These are phyloP conservation scores for Cytospora chrysosperma DNA, from an alignment of 2,329 filamentous ascomycete species.

Conservation along the genomic window DNA sequence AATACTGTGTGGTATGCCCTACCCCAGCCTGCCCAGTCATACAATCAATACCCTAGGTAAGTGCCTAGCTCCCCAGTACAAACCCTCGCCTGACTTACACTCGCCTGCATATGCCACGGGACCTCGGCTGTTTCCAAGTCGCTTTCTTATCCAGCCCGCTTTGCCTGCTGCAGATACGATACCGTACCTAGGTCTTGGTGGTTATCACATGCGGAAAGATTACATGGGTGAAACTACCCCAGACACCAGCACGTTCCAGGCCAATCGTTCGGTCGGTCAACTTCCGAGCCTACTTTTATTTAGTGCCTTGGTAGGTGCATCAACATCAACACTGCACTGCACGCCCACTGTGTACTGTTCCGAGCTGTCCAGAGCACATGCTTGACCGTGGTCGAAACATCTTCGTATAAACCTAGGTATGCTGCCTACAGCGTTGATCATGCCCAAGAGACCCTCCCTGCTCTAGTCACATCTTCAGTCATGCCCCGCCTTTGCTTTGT, in stretches of 20 bases:
- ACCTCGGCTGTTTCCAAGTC: constrained; percentile 21
- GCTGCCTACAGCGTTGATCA: not conserved
- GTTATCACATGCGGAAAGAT: constrained; percentile 24
- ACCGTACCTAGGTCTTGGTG: constrained; percentile 5
- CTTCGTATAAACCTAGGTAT: not conserved
- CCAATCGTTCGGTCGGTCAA: constrained; percentile 18
- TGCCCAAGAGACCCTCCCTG: not conserved
- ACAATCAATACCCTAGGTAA: no score
- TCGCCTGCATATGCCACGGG: not conserved
- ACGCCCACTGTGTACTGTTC: not conserved
- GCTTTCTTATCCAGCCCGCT: not conserved
- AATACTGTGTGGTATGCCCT: no score
- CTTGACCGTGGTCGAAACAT: not conserved
- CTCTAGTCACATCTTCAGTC: not conserved
- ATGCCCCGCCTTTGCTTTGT: not conserved
- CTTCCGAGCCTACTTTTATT: constrained; percentile 18
- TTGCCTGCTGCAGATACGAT: not conserved
- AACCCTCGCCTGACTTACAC: not conserved
- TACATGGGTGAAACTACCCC: not conserved
- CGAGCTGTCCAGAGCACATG: not conserved
- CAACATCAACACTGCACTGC: not conserved
- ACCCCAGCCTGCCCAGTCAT: no score
- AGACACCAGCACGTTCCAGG: not conserved
- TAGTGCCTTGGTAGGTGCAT: no score
- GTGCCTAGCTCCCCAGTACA: no score